These are phyloP conservation scores for Gynostemma pentaphyllum DNA, from an alignment of 306 rosid species.

Conservation along the genomic window DNA sequence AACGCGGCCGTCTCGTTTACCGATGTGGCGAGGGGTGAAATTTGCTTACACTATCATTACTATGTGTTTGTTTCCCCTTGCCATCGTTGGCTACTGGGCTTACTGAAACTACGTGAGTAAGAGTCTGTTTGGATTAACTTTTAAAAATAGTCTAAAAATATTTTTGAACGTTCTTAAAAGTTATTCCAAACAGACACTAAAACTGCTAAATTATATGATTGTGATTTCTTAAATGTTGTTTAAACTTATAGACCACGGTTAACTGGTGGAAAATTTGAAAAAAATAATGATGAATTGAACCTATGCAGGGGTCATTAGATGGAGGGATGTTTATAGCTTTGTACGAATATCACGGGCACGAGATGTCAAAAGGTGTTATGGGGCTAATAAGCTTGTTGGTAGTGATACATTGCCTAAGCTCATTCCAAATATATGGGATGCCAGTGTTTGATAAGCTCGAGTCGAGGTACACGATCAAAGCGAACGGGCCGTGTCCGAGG, in stretches of 20 bases:
- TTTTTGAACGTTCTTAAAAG: too few species aligned
- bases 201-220: too few species aligned
- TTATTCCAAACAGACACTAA: too few species aligned
- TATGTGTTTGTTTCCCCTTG: slow-evolving; percentile 58
- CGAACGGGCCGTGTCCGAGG: slow-evolving; percentile 51
- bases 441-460: slow-evolving; percentile 72
- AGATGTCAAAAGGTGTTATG: slow-evolving; percentile 31
- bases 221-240: too few species aligned
- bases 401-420: slow-evolving; percentile 49
- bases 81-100: slow-evolving; percentile 64
- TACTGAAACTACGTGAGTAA: slow-evolving; percentile 56
- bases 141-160: too few species aligned
- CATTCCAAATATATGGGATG: slow-evolving; percentile 76
- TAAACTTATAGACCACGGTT: too few species aligned
- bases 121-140: too few species aligned
- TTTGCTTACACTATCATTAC: slow-evolving; percentile 51
- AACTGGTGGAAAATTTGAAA: too few species aligned
- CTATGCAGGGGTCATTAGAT: slow-evolving; percentile 44
- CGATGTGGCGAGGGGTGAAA: slow-evolving; percentile 70
- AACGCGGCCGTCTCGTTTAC: slow-evolving; percentile 39
- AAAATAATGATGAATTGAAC: too few species aligned
- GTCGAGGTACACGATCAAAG: slow-evolving; percentile 38
- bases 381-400: slow-evolving; percentile 41
- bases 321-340: slow-evolving; percentile 52
- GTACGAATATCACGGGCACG: slow-evolving; percentile 35